Evolutionary conservation across 441 rosid species (phyloP).

Genomic region (Adansonia rubrostipa): DNA sequence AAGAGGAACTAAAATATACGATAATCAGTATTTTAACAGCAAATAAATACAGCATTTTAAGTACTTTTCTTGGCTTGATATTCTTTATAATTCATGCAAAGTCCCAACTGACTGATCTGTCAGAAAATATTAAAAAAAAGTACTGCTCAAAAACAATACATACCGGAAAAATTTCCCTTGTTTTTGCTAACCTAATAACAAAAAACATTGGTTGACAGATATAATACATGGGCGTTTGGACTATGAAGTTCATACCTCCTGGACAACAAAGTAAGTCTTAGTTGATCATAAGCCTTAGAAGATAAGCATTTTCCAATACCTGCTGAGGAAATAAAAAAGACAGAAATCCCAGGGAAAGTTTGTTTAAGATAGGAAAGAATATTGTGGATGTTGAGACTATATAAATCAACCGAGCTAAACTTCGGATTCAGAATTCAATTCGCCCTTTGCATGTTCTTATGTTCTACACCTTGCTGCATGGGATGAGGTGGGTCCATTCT

Average conservation of each 20-base stretch:
- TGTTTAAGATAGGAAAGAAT: slow-evolving; percentile 12
- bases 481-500: background rate
- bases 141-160: too few relatives aligned
- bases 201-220: too few relatives aligned
- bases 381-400: too few relatives aligned
- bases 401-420: too few relatives aligned
- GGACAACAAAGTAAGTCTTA: slow-evolving; percentile 13
- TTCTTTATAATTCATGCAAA: background rate
- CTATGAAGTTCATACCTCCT: background rate
- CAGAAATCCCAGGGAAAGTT: slow-evolving; percentile 1
- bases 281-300: slow-evolving; percentile 11
- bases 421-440: background rate
- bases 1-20: slow-evolving; percentile 28
- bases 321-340: background rate
- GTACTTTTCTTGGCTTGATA: slow-evolving; percentile 26
- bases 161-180: too few relatives aligned
- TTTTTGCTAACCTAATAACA: too few relatives aligned
- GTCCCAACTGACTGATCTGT: too few relatives aligned
- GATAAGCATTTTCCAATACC: slow-evolving; percentile 17
- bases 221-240: too few relatives aligned
- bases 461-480: background rate
- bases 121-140: background rate
- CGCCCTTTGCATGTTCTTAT: slow-evolving; percentile 10
- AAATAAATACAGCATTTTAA: background rate
- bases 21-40: slow-evolving; percentile 38